Conservation (phyloP, 768 basidiomycete species). For the Neoboletus subvelutipes region DNA sequence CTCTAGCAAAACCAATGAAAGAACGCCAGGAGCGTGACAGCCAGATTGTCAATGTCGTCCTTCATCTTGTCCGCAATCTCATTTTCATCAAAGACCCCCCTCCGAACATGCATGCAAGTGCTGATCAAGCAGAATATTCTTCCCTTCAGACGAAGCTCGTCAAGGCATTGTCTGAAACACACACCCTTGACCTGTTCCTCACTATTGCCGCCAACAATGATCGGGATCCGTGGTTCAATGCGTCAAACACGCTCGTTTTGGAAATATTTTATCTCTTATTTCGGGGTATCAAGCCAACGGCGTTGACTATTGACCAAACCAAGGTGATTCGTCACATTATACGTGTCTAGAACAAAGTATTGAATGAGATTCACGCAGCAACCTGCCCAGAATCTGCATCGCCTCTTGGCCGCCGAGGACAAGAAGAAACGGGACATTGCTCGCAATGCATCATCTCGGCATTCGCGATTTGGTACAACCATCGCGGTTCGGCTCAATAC, state of each 20-base stretch:
- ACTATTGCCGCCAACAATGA: conserved; percentile 81
- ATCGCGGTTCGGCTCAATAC: conserved; percentile 75
- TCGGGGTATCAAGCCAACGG: conserved; percentile 69
- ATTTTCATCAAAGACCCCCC: conserved; percentile 89
- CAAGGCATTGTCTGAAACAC: conserved; percentile 63
- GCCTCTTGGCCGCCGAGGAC: conserved; percentile 77
- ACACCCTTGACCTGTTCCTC: conserved; percentile 74
- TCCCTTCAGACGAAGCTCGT: conserved; percentile 78
- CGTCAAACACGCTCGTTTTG: conserved; percentile 86
- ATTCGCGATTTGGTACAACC: conserved; percentile 96
- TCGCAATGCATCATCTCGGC: conserved; percentile 66
- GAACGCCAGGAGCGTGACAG: conserved; percentile 79
- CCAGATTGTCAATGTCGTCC: conserved; percentile 82
- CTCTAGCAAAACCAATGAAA: conserved; percentile 64
- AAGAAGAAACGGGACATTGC: conserved; percentile 56
- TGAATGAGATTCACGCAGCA: conserved; percentile 45
- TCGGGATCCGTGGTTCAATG: conserved; percentile 75
- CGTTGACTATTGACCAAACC: conserved; percentile 56
- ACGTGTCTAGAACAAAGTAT: background rate
- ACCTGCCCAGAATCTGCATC: conserved; percentile 64
- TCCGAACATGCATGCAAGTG: conserved; percentile 64
- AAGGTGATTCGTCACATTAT: conserved; percentile 45
- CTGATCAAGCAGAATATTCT: conserved; percentile 78
- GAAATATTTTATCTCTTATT: conserved; percentile 93
- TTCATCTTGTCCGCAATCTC: conserved; percentile 92